Evolutionary conservation across 495 filamentous ascomycete species (phyloP).

Genomic region (Penicillium pulvis): DNA sequence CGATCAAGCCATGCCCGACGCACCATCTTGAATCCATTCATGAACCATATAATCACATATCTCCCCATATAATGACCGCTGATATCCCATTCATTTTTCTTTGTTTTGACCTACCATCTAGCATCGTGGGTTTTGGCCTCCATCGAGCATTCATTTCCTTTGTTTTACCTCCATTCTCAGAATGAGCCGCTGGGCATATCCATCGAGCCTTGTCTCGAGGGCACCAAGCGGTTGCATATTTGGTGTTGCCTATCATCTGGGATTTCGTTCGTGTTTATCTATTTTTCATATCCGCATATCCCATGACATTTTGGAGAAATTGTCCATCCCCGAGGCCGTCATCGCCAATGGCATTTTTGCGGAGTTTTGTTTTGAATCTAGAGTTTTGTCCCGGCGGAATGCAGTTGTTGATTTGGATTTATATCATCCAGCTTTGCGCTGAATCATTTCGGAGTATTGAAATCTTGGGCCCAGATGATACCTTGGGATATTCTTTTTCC

Average conservation of each 20-base stretch:
- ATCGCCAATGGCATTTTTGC: neutral
- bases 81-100: conserved; percentile 25
- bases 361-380: neutral
- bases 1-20: conserved; percentile 47
- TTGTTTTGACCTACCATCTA: conserved; percentile 6
- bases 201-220: conserved; percentile 9
- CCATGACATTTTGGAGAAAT: neutral
- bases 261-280: conserved; percentile 1
- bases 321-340: neutral
- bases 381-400: neutral
- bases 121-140: conserved; percentile 10
- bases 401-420: neutral
- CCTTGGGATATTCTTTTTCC: neutral
- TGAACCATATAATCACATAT: conserved; percentile 16
- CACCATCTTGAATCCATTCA: conserved; percentile 30
- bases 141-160: conserved; percentile 11
- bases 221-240: conserved; percentile 21
- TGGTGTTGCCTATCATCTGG: conserved; percentile 23
- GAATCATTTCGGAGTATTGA: neutral
- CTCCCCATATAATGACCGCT: conserved; percentile 29
- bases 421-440: neutral
- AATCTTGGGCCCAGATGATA: neutral
- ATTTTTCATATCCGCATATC: neutral
- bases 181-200: conserved; percentile 12
- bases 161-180: conserved; percentile 8